These are phyloP conservation scores for Trametes punicea DNA, from an alignment of 768 basidiomycete genomes.

Conservation along the genomic window DNA sequence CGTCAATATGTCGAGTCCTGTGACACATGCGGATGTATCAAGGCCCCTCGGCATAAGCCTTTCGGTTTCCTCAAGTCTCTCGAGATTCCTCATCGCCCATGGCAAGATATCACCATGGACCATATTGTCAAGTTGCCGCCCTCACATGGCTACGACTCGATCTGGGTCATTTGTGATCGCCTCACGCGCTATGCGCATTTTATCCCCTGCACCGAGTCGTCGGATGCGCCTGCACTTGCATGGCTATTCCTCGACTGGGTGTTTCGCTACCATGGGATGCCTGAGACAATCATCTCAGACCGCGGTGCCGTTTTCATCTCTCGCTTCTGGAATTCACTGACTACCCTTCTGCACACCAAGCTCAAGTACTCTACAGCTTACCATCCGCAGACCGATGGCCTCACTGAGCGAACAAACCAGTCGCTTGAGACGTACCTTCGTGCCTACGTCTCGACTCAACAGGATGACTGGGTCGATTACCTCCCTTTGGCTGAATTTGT, in stretches of 20 bases:
- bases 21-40: slow-evolving; percentile 29
- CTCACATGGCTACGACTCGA: slow-evolving; percentile 22
- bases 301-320: slow-evolving; percentile 13
- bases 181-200: slow-evolving; percentile 12
- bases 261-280: slow-evolving; percentile 20
- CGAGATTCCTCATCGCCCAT: slow-evolving; percentile 20
- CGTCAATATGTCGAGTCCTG: slow-evolving; percentile 32
- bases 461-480: no score
- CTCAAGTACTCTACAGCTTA: slow-evolving; percentile 35
- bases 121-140: slow-evolving; percentile 23
- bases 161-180: slow-evolving; percentile 16
- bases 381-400: no score
- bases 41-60: slow-evolving; percentile 27
- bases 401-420: slow-evolving; percentile 40
- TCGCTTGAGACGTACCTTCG: slow-evolving; percentile 37
- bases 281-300: slow-evolving; percentile 21
- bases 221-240: slow-evolving; percentile 12
- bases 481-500: slow-evolving; percentile 41
- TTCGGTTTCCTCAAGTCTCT: slow-evolving; percentile 33
- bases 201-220: slow-evolving; percentile 13
- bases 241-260: slow-evolving; percentile 14
- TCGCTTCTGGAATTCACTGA: slow-evolving; percentile 4
- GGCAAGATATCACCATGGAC: slow-evolving; percentile 22
- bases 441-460: slow-evolving; percentile 35
- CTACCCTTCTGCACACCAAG: slow-evolving; percentile 10